Percentiles rank a stretch among this genome's conserved stretches.
Conservation (phyloP, 2,329 filamentous ascomycete species). For the Botrytis squamosa region DNA sequence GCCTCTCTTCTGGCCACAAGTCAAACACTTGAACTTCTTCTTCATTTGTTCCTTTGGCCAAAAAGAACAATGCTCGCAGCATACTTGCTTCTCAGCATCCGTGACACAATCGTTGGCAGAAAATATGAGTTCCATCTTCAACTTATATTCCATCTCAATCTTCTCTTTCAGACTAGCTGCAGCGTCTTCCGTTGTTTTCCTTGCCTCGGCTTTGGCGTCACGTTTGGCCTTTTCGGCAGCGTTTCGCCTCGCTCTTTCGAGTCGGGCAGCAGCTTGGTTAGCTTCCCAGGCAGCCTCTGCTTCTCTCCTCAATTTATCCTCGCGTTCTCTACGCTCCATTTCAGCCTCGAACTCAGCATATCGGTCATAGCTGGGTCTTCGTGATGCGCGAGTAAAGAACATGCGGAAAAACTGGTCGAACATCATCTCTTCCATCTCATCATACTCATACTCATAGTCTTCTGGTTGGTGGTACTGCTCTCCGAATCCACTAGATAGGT, state of each 20-base stretch:
- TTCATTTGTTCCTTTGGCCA: slow-evolving; percentile 27
- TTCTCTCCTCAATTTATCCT: background rate
- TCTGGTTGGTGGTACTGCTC: background rate
- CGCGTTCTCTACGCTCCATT: background rate
- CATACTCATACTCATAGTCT: background rate
- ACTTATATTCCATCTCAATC: slow-evolving; percentile 3
- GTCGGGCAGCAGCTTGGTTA: background rate
- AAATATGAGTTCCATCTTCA: slow-evolving; percentile 22
- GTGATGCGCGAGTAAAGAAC: background rate
- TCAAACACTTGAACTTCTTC: slow-evolving; percentile 28
- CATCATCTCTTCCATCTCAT: background rate
- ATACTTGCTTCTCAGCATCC: slow-evolving; percentile 23
- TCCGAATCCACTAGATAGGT: background rate
- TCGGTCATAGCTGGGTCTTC: background rate
- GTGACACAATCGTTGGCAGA: slow-evolving; percentile 17
- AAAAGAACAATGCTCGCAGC: slow-evolving; percentile 26
- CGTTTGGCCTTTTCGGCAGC: background rate
- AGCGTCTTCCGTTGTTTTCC: background rate
- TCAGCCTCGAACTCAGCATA: background rate
- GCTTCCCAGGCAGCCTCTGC: background rate
- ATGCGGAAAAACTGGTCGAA: background rate
- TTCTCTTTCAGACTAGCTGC: background rate
- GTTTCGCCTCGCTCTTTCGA: background rate
- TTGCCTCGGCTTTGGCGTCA: background rate
- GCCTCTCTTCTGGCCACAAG: slow-evolving; percentile 27